A percentile compares a stretch with the other conserved stretches of the same genome.
phyloP scores from a whole-genome alignment of 2,329 filamentous ascomycete species.

The Claviceps maximensis region DNA sequence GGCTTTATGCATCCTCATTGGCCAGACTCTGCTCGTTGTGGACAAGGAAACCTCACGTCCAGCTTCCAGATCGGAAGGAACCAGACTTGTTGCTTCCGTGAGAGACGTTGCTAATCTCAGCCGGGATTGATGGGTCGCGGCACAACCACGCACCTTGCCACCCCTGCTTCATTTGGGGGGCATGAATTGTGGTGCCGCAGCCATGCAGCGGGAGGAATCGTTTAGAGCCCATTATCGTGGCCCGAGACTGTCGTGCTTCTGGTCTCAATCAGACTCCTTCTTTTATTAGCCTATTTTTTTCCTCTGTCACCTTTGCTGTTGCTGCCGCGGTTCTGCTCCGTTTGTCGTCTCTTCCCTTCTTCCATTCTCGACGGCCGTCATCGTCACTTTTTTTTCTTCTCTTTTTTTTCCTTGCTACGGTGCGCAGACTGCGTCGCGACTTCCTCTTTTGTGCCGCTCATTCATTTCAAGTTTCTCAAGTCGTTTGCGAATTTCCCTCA shows the following conservation, averaged over 20 bases:
- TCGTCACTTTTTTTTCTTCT: not conserved
- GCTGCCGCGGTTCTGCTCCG: not conserved
- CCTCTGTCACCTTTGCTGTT: not conserved
- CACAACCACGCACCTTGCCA: not conserved
- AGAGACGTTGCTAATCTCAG: not conserved
- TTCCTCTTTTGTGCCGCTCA: conserved; percentile 1
- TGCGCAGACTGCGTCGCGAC: conserved; percentile 6
- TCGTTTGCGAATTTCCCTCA: not conserved
- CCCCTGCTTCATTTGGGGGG: conserved; percentile 3
- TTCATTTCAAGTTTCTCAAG: conserved; percentile 4
- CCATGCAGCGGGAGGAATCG: not conserved
- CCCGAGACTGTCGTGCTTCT: not conserved
- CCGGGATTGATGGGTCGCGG: not conserved
- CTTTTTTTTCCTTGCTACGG: not conserved
- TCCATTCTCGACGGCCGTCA: not conserved
- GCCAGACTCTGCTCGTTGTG: not conserved
- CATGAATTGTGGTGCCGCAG: not conserved
- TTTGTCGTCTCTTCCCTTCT: not conserved
- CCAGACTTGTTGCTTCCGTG: not conserved
- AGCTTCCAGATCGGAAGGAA: not conserved
- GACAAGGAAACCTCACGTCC: not conserved
- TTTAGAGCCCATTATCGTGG: not conserved
- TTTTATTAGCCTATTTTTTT: not conserved
- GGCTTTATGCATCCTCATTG: not conserved
- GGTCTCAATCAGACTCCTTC: not conserved